Base-by-base conservation (phyloP, 768 basidiomycete genomes). In the Psilocybe subaeruginosa region DNA sequence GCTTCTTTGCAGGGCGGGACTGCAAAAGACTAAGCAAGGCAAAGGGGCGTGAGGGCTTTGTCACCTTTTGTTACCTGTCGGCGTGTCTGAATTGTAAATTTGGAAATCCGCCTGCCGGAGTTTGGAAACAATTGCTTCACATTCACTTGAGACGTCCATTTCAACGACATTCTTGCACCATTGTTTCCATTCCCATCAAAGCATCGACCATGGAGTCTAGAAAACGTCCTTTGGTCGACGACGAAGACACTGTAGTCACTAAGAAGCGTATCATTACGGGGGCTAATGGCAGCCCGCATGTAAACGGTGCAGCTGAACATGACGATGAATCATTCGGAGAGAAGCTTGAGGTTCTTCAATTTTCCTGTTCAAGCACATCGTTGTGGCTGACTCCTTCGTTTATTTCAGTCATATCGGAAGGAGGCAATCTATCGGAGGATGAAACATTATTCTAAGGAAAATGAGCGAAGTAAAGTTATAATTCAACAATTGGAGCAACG, bases 381-480 rank as follows among this genome's bases (percentile, higher is more conserved):
- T 56, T 67, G 58, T 64, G 55, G 52, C 54, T 39, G 61, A 59
- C 58, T 58, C 39, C 49, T 43, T 14, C 8, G 56, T n/a, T 23
- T 54, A 30, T 60, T 65, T 27, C 65, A 94, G 92, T 78, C 83
- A n/a, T 94, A 92, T 73, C 85, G 90, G 63, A 94, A 95, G 73
- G 91, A 92, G 67, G 93, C 93, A 46, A 87, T 95, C 53, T 94
- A 86, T 73, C 83, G 93, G 43, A 81, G 91, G 60, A 93, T 95
- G 92, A 87, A 81, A 68, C 85, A 93, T 68, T 93, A 94, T 73
- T 85, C 87, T 58, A 84, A 90, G 62, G 88, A 92, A 77, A 79
- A 87, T 73, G 85, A 89, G 64, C 84, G 90, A 47, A 84, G 83
- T 62, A 80, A 84, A 69, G 71, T 76, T 66, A 83, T 83, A 58